Conservation (phyloP, 129 eudicot genomes). For the carrot (Daucus carota) region DH1_v3.0 NC_030385.2:39167001-39167500, state of each 20-base stretch:
- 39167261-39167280: constrained; percentile 39
- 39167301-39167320: constrained; percentile 34
- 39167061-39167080: constrained; percentile 24
- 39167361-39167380: constrained; percentile 3
- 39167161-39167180: constrained; percentile 39
- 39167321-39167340: constrained; percentile 43
- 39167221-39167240: constrained; percentile 17
- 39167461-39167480: constrained; percentile 61
- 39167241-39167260: constrained; percentile 27
- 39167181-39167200: constrained; percentile 5
- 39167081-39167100: constrained; percentile 37
- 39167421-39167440: constrained; percentile 28
- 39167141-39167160: constrained; percentile 44
- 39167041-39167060: constrained; percentile 26
- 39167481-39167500: constrained; percentile 61
- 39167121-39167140: constrained; percentile 22
- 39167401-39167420: constrained; percentile 34
- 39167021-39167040: constrained; percentile 22
- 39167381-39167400: constrained; percentile 1
- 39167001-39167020: constrained; percentile 25
- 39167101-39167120: constrained; percentile 32
- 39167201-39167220: constrained; percentile 22
- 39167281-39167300: background rate
- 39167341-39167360: constrained; percentile 59
- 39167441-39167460: constrained; percentile 49